Conservation (phyloP, 2,329 filamentous ascomycete species). For the Colletotrichum scovillei region DNA sequence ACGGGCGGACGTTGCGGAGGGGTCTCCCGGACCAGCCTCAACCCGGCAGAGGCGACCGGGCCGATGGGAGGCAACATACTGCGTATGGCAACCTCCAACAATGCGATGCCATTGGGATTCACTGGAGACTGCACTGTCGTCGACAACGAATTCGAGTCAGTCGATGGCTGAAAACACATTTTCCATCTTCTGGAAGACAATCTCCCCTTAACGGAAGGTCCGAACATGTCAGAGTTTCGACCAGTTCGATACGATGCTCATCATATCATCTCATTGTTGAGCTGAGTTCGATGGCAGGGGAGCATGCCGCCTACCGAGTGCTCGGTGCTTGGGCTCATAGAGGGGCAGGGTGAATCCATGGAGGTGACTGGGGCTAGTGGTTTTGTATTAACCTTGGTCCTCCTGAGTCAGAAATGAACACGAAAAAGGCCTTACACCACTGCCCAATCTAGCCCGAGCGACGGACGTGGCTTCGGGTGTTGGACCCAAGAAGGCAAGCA, state of each 20-base stretch:
- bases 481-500: constrained; percentile 15
- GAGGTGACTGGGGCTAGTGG: constrained; percentile 11
- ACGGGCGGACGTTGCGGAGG: constrained; percentile 6
- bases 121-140: not conserved
- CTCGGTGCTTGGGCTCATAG: constrained; percentile 10
- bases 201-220: not conserved
- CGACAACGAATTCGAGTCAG: not conserved
- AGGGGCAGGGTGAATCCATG: constrained; percentile 14
- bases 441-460: constrained; percentile 21
- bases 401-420: constrained; percentile 23
- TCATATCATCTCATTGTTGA: constrained; percentile 16
- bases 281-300: not conserved
- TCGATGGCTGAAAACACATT: not conserved
- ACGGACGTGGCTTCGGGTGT: constrained; percentile 6
- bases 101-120: not conserved
- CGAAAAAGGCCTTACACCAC: not conserved
- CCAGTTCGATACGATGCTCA: not conserved
- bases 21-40: constrained; percentile 12
- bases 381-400: constrained; percentile 21
- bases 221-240: not conserved
- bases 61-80: constrained; percentile 1
- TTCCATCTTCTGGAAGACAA: not conserved
- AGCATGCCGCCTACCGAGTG: not conserved
- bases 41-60: constrained; percentile 16
- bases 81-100: not conserved